These are phyloP conservation scores for Dovyalis caffra DNA, from an alignment of 345 rosid genomes.

Conservation along the genomic window DNA sequence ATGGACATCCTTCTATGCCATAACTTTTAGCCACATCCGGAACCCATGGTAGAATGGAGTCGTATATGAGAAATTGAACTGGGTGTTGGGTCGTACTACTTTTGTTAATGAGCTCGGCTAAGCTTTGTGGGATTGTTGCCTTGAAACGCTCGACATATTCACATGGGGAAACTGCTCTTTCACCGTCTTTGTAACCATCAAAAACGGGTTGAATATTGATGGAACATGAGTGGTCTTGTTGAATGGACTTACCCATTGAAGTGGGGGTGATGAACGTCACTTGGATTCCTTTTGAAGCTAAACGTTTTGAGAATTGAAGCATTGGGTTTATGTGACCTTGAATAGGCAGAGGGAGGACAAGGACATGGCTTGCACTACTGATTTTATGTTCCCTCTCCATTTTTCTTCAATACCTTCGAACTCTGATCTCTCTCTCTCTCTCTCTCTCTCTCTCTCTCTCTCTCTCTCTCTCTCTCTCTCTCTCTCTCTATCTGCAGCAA, in stretches of 20 bases:
- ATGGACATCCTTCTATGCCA: constrained; percentile 34
- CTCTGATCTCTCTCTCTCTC: neutral
- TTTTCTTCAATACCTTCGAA: neutral
- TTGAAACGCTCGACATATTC: constrained; percentile 27
- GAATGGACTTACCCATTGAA: constrained; percentile 16
- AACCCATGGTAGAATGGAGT: constrained; percentile 50
- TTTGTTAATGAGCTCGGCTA: constrained; percentile 30
- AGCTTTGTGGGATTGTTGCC: constrained; percentile 14
- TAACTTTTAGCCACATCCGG: constrained; percentile 37
- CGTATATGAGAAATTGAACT: constrained; percentile 34
- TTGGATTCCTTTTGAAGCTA: constrained; percentile 28
- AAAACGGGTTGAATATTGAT: constrained; percentile 30
- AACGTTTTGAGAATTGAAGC: constrained; percentile 30
- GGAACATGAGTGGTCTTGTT: constrained; percentile 10
- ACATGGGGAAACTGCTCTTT: constrained; percentile 12
- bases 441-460: too few relatives aligned
- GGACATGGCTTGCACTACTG: constrained; percentile 4
- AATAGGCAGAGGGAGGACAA: constrained; percentile 18
- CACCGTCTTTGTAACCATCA: constrained; percentile 35
- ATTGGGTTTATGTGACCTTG: constrained; percentile 40
- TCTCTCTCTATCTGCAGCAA: too few relatives aligned
- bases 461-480: too few relatives aligned
- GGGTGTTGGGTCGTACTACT: neutral
- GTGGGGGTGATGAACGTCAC: constrained; percentile 19
- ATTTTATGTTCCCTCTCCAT: neutral